Percentiles rank a stretch among this genome's conserved stretches.
phyloP scores from a whole-genome alignment of 108 stramenopile species.

The Skeletonema grethae region DNA sequence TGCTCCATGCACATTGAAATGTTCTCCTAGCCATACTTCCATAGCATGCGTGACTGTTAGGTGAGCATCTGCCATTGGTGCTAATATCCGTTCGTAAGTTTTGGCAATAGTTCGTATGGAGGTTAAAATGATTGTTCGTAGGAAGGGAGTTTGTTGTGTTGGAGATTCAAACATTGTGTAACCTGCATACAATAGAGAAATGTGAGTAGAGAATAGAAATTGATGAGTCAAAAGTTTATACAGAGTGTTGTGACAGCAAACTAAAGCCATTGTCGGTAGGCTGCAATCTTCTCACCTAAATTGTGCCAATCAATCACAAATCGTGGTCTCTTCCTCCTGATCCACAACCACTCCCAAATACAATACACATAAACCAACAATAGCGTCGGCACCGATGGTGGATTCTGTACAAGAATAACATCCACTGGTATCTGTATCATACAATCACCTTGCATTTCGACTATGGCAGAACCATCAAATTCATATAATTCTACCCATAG shows the following conservation, averaged over 20 bases:
- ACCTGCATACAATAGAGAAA: slow-evolving; percentile 11
- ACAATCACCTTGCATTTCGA: slow-evolving; percentile 20
- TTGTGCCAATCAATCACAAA: slow-evolving; percentile 98
- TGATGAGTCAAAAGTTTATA: too few species aligned
- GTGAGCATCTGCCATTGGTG: slow-evolving; percentile 80
- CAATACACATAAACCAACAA: slow-evolving; percentile 66
- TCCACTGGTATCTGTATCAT: slow-evolving; percentile 52
- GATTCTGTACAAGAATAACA: slow-evolving; percentile 95
- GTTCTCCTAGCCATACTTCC: slow-evolving; percentile 74
- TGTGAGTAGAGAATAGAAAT: too few species aligned
- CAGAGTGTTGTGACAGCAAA: too few species aligned
- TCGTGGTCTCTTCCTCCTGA: slow-evolving; percentile 51
- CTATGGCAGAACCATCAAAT: too few species aligned
- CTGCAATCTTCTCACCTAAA: slow-evolving; percentile 48
- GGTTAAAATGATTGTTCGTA: slow-evolving; percentile 1
- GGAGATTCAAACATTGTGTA: slow-evolving; percentile 86
- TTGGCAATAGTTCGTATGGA: slow-evolving; percentile 51
- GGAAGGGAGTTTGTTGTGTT: neutral
- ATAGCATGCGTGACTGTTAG: slow-evolving; percentile 93
- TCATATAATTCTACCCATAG: slow-evolving; percentile 50
- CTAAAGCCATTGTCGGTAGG: too few species aligned
- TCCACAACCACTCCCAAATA: slow-evolving; percentile 11
- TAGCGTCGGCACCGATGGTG: slow-evolving; percentile 93
- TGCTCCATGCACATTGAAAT: slow-evolving; percentile 59
- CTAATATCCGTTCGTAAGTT: slow-evolving; percentile 76